Evolutionary conservation across 2,329 filamentous ascomycete genomes (phyloP), one percentile per base, ranked within the genome.

Genomic region (Alternaria arbusti): DNA sequence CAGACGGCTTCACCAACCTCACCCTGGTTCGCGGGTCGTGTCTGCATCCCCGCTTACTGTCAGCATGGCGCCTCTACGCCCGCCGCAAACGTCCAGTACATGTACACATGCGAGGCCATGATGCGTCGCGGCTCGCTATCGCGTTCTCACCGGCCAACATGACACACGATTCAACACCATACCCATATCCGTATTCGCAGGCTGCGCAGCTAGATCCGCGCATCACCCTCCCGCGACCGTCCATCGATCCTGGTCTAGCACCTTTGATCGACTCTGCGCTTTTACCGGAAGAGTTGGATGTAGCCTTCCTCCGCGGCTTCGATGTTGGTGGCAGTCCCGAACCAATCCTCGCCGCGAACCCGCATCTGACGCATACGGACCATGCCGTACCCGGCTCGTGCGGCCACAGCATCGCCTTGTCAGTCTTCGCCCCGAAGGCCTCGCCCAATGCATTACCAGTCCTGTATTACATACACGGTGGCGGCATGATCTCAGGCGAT

Each of bases 401-500:
- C 25, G 59, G 63, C 59, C 89, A 88, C 78, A 91, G 91, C 77
- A 89, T 90, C 49, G 83, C 91, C n/a, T 30, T 67, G 15, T 66
- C 66, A 4, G 23, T 66, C 20, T 87, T 3, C 89, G 90, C 66
- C 87, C 91, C 77, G 88, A 40, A 43, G 11, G 8, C 40, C 13
- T 20, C 36, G 8, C 11, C 46, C 62, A 88, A 90, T 67, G 89
- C 93, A 78, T 92, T 92, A 72, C 86, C 86, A 0, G 83, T 88
- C 0, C 87, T 94, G 0, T 81, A 93, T 0, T 92, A 93, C 71
- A 89, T 92, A 70, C 91, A 91, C 1, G 85, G 66, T 7, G 68
- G 65, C 22, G 63, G 68, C 7, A 59, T 70, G 62, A 56, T 70
- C 17, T 52, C 36, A 36, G 68, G 67, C 8, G 61, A 70, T 56